A percentile compares a stretch with the other conserved stretches of the same genome.
Evolutionary conservation across 2,329 filamentous ascomycete genomes (phyloP).

Genomic region (Colletotrichum phormii): DNA sequence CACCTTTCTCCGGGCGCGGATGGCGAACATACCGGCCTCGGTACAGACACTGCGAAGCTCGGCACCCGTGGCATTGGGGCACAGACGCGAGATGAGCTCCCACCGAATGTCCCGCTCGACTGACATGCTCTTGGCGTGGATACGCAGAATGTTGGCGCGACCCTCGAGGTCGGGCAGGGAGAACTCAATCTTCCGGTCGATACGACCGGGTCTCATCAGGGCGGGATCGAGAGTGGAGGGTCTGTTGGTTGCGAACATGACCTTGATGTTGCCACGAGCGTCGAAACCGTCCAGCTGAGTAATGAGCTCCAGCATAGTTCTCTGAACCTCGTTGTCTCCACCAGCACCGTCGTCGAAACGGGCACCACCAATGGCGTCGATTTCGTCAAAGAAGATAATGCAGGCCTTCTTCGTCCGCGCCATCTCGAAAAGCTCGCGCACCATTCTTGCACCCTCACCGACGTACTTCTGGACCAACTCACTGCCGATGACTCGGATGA

Average conservation of each 20-base stretch:
- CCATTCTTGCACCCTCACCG: slow-evolving; percentile 97
- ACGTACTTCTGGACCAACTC: slow-evolving; percentile 99
- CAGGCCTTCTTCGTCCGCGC: slow-evolving; percentile 99
- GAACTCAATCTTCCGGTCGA: slow-evolving; percentile 99
- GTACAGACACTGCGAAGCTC: slow-evolving; percentile 97
- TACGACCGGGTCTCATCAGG: slow-evolving; percentile 95
- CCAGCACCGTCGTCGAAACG: slow-evolving; percentile 97
- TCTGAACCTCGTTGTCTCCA: slow-evolving; percentile 96
- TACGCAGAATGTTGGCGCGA: slow-evolving; percentile 95
- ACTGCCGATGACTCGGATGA: slow-evolving; percentile 97
- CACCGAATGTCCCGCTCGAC: slow-evolving; percentile 98
- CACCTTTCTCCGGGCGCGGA: slow-evolving; percentile 93
- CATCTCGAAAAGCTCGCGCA: slow-evolving; percentile 99
- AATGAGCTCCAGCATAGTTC: slow-evolving; percentile 98
- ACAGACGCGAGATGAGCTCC: slow-evolving; percentile 97
- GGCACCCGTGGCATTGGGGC: slow-evolving; percentile 96
- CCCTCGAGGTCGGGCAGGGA: slow-evolving; percentile 96
- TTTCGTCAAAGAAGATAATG: slow-evolving; percentile 99
- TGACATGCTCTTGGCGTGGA: slow-evolving; percentile 99
- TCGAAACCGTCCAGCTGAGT: slow-evolving; percentile 98
- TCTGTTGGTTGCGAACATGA: slow-evolving; percentile 99
- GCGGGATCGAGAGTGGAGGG: slow-evolving; percentile 97
- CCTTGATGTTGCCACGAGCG: slow-evolving; percentile 97
- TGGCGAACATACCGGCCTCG: slow-evolving; percentile 98
- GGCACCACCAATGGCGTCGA: slow-evolving; percentile 94